Evolutionary conservation across 2,329 filamentous ascomycete genomes (phyloP).

Genomic region (Amesomyces nigricolor): DNA sequence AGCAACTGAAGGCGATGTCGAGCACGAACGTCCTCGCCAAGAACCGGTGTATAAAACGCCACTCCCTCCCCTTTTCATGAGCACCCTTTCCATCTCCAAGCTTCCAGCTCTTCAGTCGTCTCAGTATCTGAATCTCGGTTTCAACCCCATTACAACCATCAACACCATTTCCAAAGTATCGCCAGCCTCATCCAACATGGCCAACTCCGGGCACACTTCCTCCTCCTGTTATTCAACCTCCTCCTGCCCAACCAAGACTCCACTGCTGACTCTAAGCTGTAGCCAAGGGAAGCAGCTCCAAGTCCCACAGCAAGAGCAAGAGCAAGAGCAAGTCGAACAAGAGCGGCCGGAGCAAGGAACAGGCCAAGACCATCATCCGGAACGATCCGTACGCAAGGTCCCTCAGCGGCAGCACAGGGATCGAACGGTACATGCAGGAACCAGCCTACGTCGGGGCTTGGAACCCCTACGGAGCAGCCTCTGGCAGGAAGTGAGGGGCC

Average conservation of each 20-base stretch:
- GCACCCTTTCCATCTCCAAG: neutral
- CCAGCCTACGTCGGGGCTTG: neutral
- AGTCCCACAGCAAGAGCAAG: slow-evolving; percentile 1
- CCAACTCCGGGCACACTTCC: slow-evolving; percentile 2
- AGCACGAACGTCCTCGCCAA: neutral
- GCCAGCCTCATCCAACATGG: neutral
- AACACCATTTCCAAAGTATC: neutral
- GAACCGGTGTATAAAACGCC: slow-evolving; percentile 2
- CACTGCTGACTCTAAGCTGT: neutral
- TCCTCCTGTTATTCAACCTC: neutral
- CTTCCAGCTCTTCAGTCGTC: neutral
- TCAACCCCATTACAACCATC: neutral
- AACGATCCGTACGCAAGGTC: neutral
- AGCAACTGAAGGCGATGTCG: neutral
- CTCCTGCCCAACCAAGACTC: neutral
- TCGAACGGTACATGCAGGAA: slow-evolving; percentile 12
- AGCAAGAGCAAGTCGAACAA: neutral
- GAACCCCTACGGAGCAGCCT: slow-evolving; percentile 9
- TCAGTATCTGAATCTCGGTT: neutral
- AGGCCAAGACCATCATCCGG: neutral
- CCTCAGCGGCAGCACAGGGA: slow-evolving; percentile 11
- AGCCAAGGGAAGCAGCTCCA: slow-evolving; percentile 12
- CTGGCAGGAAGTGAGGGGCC: neutral
- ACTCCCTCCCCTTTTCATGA: neutral
- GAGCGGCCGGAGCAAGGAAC: neutral